Evolutionary conservation across 805 yeast genomes (phyloP), one percentile per base, ranked within the genome.

Genomic region (Starmerella sirachaensis): DNA sequence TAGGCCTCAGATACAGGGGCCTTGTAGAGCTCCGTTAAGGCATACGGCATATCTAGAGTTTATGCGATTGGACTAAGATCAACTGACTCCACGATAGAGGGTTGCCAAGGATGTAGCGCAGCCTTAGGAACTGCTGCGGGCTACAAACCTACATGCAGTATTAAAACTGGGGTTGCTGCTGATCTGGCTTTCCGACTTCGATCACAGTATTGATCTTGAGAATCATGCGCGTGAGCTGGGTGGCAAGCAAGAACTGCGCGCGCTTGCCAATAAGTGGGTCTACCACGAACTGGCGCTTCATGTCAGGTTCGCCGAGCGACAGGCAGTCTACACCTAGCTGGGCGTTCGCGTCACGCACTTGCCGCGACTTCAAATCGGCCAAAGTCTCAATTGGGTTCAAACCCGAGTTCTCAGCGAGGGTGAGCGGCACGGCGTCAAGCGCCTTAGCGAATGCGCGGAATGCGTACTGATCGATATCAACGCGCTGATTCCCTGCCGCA

Each of bases 221-320:
- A 46, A 91, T 85, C 98, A 91, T 91, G 65, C 98, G 76, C 40
- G 96, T 85, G 58, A 91, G 71, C 65, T 91, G 99, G 11, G 99
- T 91, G 33, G 98, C 98, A 59, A 91, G 70, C 57, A 83, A 64
- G 49, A 91, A 71, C 64, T 91, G 99, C 62, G 91, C 97, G 60
- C 83, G 85, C 69, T 91, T 91, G 55, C 98, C 96, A 52, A 91
- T 86, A 58, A 84, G 74, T 39, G 99, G 97, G 61, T 91, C 98
- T 51, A 91, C 85, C 33, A 91, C 94, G 59, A 88, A 91, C 54
- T 81, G 66, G 54, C 85, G 84, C 57, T 78, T 81, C 98, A 91
- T 91, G 60, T 91, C 93, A 58, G 78, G 83, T 33, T 81, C 73
- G 35, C 91, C 91, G 49, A 69, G 70, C 46, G 93, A 93, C 55